These are phyloP conservation scores for sunflower (Helianthus annuus) DNA, from an alignment of 129 eudicot genomes.

Conservation along the genomic window DNA sequence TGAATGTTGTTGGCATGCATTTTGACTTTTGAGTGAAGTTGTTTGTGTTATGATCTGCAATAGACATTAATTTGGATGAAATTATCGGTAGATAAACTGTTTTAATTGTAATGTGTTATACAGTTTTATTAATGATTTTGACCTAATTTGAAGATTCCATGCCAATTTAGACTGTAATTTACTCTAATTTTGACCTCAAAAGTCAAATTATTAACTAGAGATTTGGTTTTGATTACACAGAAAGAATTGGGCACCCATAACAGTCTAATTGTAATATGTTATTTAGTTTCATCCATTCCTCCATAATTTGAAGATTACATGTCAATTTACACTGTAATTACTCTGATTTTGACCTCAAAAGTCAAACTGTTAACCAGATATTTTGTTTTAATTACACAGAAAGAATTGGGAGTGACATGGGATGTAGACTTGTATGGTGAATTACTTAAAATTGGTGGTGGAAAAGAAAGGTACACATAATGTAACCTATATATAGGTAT, in stretches of 20 bases:
- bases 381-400: conserved; percentile 51
- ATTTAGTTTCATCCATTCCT: too few species aligned
- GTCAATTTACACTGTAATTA: not conserved
- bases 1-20: not conserved
- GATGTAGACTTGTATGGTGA: conserved; percentile 98
- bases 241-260: conserved; percentile 53
- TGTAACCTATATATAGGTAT: not conserved
- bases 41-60: too few species aligned
- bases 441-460: conserved; percentile 98
- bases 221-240: conserved; percentile 47
- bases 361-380: conserved; percentile 7
- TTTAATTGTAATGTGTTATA: not conserved
- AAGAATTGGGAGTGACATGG: conserved; percentile 91
- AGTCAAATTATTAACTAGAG: conserved; percentile 7
- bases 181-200: conserved; percentile 5
- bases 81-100: too few species aligned
- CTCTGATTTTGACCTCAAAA: conserved; percentile 5
- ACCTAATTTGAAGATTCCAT: not conserved
- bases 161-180: not conserved
- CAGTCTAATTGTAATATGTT: too few species aligned
- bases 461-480: conserved; percentile 85
- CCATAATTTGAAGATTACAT: too few species aligned
- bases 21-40: too few species aligned
- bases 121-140: not conserved
- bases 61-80: too few species aligned